Conservation (phyloP, 139 green algal species). For the Asterochloris sp. region DNA sequence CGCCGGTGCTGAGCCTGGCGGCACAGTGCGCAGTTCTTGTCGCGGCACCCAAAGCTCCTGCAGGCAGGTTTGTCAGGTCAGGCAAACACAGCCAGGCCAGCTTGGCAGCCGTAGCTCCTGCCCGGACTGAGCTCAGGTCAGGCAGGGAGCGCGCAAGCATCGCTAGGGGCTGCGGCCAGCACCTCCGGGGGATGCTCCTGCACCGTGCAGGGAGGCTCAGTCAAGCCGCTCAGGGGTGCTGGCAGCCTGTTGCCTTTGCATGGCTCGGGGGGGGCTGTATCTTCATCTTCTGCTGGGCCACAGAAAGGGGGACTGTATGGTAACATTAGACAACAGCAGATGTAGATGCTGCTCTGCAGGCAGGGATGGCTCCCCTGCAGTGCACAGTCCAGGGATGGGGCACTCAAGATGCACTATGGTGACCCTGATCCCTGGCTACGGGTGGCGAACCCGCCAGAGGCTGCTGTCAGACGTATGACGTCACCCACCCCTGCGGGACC, state of each 20-base stretch:
- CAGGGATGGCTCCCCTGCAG: no score
- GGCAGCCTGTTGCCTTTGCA: not conserved
- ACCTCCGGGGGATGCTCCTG: not conserved
- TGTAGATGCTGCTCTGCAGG: no score
- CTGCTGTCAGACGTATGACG: no score
- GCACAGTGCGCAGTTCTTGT: constrained; percentile 44
- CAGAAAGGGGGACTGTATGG: no score
- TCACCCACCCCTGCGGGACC: no score
- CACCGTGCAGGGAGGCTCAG: not conserved
- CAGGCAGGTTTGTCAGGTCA: not conserved
- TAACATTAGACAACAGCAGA: no score
- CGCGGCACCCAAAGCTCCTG: constrained; percentile 49
- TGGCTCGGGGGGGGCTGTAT: no score
- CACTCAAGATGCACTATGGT: no score
- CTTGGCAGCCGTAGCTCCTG: not conserved
- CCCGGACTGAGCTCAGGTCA: not conserved
- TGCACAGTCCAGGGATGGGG: no score
- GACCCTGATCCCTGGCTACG: no score
- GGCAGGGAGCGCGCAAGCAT: not conserved
- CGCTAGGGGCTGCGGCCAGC: not conserved
- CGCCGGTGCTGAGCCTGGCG: constrained; percentile 37
- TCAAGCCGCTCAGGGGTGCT: not conserved
- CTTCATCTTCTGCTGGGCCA: no score
- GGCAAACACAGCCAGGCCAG: not conserved
- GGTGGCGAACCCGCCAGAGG: no score